Evolutionary conservation across 108 stramenopile species (phyloP), one percentile per base, ranked within the genome.

Genomic region (Nitzschia inconspicua): DNA sequence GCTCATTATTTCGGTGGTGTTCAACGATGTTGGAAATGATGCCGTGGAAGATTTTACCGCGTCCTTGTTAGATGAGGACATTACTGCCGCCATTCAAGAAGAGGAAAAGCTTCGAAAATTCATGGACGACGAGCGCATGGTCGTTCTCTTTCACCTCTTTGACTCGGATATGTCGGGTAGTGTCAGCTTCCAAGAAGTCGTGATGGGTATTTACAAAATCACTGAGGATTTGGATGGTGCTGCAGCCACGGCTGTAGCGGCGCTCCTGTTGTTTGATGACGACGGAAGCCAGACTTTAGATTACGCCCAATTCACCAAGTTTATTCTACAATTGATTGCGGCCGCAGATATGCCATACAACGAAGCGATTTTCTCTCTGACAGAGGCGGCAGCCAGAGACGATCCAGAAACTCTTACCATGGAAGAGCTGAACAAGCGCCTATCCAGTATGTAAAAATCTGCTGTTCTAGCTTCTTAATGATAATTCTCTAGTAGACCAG

Each of bases 141-240:
- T 30, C 23, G 67, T 48, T 19, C 40, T 68, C 19, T 68, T 61
- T 42, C 24, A 24, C 14, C 23, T 68, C 18, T 68, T 68, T 61
- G 67, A 68, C 18, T 22, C 50, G 2, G 39, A 60, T 28, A 37
- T 34, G 11, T 47, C 50, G 23, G 67, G 67, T 22, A 13, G 13
- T 13, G 60, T 68, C 34, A 48, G 51, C 14, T 68, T 61, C 37
- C 41, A 50, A 19, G 67, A 68, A 32, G 53, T 55, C 47, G 67
- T 60, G 29, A 18, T 68, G 10, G 67, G 67, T 10, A 26, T 68
- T n/a, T 68, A 68, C 48, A 60, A 48, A 13, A 23, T 68, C 27
- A 49, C 60, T 25, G 59, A 53, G 27, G 67, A 68, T 47, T 25
- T 68, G 16, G 59, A 61, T 23, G 59, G 36, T 18, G 31, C 59